These are phyloP conservation scores for Cladosporium cucumerinum DNA, from an alignment of 2,329 filamentous ascomycete genomes.

Conservation along the genomic window DNA sequence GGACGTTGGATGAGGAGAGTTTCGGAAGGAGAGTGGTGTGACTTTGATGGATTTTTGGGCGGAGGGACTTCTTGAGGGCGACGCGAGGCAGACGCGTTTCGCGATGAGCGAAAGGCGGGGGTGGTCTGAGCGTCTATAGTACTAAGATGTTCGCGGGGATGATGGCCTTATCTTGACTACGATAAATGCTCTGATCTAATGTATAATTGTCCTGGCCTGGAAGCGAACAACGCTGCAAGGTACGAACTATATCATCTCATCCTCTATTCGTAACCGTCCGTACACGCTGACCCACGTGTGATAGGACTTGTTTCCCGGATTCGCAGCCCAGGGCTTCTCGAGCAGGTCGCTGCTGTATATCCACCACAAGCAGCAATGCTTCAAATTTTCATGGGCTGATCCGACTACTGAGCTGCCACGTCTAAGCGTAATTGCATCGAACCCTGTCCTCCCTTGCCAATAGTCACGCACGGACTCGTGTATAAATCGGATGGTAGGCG, in stretches of 20 bases:
- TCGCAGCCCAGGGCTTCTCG: too few relatives aligned
- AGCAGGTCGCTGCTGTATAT: too few relatives aligned
- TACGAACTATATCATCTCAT: background rate
- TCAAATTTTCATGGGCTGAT: conserved; percentile 23
- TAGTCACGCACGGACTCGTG: conserved; percentile 53
- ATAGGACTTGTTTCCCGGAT: too few relatives aligned
- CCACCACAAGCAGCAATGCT: conserved; percentile 16
- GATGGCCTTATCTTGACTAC: background rate
- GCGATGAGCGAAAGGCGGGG: background rate
- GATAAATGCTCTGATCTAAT: background rate
- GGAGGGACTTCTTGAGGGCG: background rate
- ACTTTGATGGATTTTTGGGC: background rate
- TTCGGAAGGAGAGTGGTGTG: background rate
- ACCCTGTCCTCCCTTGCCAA: conserved; percentile 38
- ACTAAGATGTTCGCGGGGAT: background rate
- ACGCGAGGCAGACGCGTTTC: background rate
- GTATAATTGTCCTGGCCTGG: too few relatives aligned
- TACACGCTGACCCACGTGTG: too few relatives aligned
- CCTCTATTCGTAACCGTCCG: too few relatives aligned
- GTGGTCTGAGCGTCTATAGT: background rate
- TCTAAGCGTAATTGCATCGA: conserved; percentile 31
- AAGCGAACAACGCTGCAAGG: background rate
- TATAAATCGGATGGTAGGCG: conserved; percentile 51
- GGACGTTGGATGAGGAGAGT: background rate
- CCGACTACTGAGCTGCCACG: background rate